These are phyloP conservation scores for Aspergillus jensenii DNA, from an alignment of 2,329 filamentous ascomycete genomes.

Conservation along the genomic window DNA sequence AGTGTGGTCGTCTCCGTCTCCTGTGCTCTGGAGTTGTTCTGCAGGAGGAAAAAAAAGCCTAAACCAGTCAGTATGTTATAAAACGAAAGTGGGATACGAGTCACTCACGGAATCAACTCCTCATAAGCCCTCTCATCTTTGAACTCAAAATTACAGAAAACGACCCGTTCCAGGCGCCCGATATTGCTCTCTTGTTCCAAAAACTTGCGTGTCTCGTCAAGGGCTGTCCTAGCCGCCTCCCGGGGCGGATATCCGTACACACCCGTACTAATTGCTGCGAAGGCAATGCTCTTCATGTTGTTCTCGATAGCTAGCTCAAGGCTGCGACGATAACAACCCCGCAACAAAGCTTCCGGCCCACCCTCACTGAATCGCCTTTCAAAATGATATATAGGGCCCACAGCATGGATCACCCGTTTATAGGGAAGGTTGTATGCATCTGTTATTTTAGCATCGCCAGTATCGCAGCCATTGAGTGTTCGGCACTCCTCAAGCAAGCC, in stretches of 20 bases:
- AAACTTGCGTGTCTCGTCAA: constrained; percentile 59
- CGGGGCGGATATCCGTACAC: constrained; percentile 81
- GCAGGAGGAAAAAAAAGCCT: constrained; percentile 53
- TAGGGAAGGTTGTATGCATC: constrained; percentile 72
- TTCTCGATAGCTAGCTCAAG: constrained; percentile 70
- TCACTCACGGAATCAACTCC: constrained; percentile 68
- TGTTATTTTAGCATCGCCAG: constrained; percentile 82
- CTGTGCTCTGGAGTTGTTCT: constrained; percentile 25
- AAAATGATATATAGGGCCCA: constrained; percentile 73
- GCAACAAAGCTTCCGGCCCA: constrained; percentile 47
- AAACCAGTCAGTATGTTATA: constrained; percentile 8
- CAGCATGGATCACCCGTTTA: constrained; percentile 81
- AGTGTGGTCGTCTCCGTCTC: constrained; percentile 3
- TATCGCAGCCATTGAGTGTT: constrained; percentile 69
- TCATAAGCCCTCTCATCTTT: constrained; percentile 78
- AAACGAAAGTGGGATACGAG: not conserved
- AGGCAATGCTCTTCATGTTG: constrained; percentile 71
- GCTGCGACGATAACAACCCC: constrained; percentile 67
- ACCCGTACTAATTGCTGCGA: constrained; percentile 82
- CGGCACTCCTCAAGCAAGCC: constrained; percentile 68
- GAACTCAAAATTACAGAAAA: constrained; percentile 80
- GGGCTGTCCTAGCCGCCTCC: constrained; percentile 71
- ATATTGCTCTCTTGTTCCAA: constrained; percentile 44
- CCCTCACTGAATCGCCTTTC: constrained; percentile 35
- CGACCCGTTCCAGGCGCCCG: constrained; percentile 64